These are phyloP conservation scores for Phytophthora multivora DNA, from an alignment of 352 stramenopile species.

Conservation along the genomic window DNA sequence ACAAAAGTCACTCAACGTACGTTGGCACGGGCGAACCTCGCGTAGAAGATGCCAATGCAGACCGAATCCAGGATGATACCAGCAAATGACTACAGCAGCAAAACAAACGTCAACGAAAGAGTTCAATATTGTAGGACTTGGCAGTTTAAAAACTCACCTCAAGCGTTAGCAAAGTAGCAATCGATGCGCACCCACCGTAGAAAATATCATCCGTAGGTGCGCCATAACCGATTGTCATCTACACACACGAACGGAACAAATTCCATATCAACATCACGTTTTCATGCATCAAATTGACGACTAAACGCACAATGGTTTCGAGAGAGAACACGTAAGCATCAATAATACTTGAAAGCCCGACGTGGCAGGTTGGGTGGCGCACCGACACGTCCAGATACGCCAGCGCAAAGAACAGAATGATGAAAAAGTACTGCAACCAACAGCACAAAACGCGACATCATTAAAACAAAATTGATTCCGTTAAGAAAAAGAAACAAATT, in stretches of 20 bases:
- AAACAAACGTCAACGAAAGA: constrained; percentile 3
- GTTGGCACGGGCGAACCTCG: constrained; percentile 79
- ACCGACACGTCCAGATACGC: constrained; percentile 74
- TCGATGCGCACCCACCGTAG: constrained; percentile 82
- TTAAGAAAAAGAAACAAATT: neutral
- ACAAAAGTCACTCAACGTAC: constrained; percentile 34
- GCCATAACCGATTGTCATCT: constrained; percentile 91
- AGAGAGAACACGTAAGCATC: constrained; percentile 89
- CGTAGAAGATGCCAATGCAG: constrained; percentile 89
- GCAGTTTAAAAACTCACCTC: constrained; percentile 44
- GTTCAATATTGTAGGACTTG: neutral
- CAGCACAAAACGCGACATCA: neutral
- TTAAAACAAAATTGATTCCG: neutral
- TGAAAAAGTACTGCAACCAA: constrained; percentile 66
- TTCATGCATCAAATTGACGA: neutral
- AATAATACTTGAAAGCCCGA: constrained; percentile 75
- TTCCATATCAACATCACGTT: neutral
- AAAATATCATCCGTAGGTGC: constrained; percentile 90
- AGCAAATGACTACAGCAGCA: constrained; percentile 66
- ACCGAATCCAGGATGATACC: constrained; percentile 89
- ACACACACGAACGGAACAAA: neutral
- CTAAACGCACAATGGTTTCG: constrained; percentile 79
- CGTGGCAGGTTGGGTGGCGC: constrained; percentile 65
- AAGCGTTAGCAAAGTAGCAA: constrained; percentile 77
- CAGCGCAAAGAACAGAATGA: constrained; percentile 84